Evolutionary conservation across 2,329 filamentous ascomycete species (phyloP).

Genomic region (Aspergillus jensenii): DNA sequence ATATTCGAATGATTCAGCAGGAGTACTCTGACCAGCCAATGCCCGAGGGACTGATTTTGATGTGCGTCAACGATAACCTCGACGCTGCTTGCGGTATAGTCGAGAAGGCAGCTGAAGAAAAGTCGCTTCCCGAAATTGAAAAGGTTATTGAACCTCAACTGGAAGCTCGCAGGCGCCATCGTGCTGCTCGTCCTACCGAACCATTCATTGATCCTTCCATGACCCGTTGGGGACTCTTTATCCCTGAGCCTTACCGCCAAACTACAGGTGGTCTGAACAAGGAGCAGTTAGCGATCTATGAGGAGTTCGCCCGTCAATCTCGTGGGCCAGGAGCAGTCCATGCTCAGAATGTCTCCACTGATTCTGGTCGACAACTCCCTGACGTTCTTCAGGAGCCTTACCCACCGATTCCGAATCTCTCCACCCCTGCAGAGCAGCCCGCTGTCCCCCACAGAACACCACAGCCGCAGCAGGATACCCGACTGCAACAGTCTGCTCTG

Average conservation of each 20-base stretch:
- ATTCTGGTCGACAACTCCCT: constrained; percentile 60
- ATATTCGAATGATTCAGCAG: constrained; percentile 80
- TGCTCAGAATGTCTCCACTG: constrained; percentile 57
- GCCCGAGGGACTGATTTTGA: constrained; percentile 91
- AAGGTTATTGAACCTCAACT: constrained; percentile 83
- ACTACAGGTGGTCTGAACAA: constrained; percentile 79
- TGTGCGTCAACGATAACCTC: constrained; percentile 98
- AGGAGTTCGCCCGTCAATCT: constrained; percentile 88
- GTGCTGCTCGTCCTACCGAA: constrained; percentile 72
- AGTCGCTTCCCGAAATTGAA: constrained; percentile 91
- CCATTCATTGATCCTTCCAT: constrained; percentile 79
- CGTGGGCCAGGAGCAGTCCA: constrained; percentile 59
- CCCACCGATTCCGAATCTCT: constrained; percentile 59
- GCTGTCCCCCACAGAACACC: constrained; percentile 59
- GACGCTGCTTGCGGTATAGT: constrained; percentile 92
- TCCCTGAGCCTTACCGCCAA: constrained; percentile 90
- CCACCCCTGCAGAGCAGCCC: constrained; percentile 62
- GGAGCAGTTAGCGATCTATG: constrained; percentile 93
- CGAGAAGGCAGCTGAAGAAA: constrained; percentile 91
- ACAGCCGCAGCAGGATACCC: constrained; percentile 50
- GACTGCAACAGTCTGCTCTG: constrained; percentile 39
- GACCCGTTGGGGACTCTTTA: constrained; percentile 89
- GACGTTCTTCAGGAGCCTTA: constrained; percentile 65
- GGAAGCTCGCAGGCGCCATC: constrained; percentile 73
- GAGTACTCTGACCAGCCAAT: constrained; percentile 68